Percentiles rank a stretch among this genome's conserved stretches.
Evolutionary conservation across 768 basidiomycete species (phyloP).

Genomic region (Termitomyces sp.): DNA sequence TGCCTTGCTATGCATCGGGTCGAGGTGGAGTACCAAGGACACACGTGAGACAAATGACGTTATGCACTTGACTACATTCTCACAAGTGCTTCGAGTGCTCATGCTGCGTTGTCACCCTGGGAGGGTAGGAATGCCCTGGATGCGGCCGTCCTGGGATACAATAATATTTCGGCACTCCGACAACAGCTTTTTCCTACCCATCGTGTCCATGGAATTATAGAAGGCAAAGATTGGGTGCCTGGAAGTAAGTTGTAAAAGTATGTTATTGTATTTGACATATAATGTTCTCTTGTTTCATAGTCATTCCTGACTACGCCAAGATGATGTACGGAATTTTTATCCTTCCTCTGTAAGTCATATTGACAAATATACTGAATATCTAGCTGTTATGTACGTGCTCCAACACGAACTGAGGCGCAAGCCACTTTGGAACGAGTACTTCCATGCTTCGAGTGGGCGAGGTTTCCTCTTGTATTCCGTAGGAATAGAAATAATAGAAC

Average conservation of each 20-base stretch:
- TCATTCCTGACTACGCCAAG: conserved; percentile 79
- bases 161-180: conserved; percentile 69
- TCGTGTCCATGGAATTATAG: conserved; percentile 76
- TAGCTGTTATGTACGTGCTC: conserved; percentile 72
- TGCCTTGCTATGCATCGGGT: conserved; percentile 59
- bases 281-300: conserved; percentile 26
- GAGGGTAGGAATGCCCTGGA: conserved; percentile 81
- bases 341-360: neutral
- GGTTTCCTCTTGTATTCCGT: neutral
- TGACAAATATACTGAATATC: neutral
- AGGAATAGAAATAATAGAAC: neutral
- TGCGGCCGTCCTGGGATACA: conserved; percentile 83
- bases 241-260: conserved; percentile 42
- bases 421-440: conserved; percentile 53
- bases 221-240: conserved; percentile 68
- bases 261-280: neutral
- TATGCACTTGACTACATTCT: neutral
- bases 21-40: conserved; percentile 62
- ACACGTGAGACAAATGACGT: conserved; percentile 44
- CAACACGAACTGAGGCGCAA: conserved; percentile 55
- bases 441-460: conserved; percentile 41
- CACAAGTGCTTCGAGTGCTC: conserved; percentile 43
- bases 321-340: conserved; percentile 42
- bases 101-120: conserved; percentile 79
- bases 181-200: conserved; percentile 78